Evolutionary conservation across 176 grass and related monocot species (phyloP).

Genomic region (Rhipidocladum racemiflorum): DNA sequence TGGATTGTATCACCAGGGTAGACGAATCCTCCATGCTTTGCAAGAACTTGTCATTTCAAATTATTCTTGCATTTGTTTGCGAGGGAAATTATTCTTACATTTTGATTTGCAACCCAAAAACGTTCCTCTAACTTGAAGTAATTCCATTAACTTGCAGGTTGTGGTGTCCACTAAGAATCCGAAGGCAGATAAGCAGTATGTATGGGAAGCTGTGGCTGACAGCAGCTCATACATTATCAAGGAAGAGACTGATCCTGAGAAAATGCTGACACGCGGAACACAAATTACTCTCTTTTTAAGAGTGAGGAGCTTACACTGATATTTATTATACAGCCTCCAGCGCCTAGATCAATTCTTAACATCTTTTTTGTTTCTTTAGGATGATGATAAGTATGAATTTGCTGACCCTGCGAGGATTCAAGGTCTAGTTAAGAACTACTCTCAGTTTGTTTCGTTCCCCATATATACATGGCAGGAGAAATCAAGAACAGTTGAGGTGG

Average conservation of each 20-base stretch:
- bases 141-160: conserved; percentile 37
- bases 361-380: conserved; percentile 34
- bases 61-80: background rate
- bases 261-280: conserved; percentile 69
- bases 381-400: conserved; percentile 90
- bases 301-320: conserved; percentile 29
- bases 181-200: conserved; percentile 80
- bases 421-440: conserved; percentile 89
- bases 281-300: conserved; percentile 82
- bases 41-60: background rate
- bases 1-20: background rate
- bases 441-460: conserved; percentile 93
- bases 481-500: conserved; percentile 82
- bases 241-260: conserved; percentile 94
- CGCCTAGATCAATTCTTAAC: conserved; percentile 7
- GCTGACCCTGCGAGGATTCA: conserved; percentile 66
- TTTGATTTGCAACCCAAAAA: background rate
- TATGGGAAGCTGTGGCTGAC: conserved; percentile 90
- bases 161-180: conserved; percentile 91
- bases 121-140: background rate
- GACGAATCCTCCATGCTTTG: background rate
- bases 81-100: background rate
- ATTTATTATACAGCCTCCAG: background rate
- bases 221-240: conserved; percentile 79
- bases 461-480: conserved; percentile 94